phyloP scores from a whole-genome alignment of 148 eudicot genomes.

The Arbutus unedo region DNA sequence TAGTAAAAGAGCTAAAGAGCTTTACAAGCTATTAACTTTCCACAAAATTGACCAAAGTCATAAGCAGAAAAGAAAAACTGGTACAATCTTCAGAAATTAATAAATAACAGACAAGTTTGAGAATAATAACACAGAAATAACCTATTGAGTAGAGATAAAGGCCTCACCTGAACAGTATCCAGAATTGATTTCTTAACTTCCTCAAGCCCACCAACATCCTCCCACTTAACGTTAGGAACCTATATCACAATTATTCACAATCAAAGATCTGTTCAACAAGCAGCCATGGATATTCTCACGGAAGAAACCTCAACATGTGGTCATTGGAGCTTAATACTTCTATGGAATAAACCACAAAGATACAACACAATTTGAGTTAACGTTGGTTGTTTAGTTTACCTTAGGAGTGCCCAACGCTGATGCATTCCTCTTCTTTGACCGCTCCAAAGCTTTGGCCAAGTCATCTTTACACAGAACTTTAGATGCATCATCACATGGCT shows the following conservation, averaged over 20 bases:
- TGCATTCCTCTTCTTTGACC: conserved; percentile 86
- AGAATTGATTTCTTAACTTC: conserved; percentile 94
- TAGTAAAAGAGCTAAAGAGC: background rate
- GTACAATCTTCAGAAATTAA: background rate
- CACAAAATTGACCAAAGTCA: conserved; percentile 3
- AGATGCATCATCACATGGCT: conserved; percentile 30
- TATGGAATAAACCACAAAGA: background rate
- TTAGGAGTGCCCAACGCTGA: conserved; percentile 94
- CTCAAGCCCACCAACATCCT: conserved; percentile 99
- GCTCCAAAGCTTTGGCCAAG: conserved; percentile 64
- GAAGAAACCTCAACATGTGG: background rate
- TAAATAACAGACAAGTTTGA: background rate
- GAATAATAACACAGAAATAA: background rate
- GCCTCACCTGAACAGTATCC: conserved; percentile 90
- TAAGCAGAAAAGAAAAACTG: background rate
- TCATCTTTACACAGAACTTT: conserved; percentile 50
- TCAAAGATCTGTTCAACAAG: conserved; percentile 14
- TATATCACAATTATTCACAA: conserved; percentile 22
- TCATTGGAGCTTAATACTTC: background rate
- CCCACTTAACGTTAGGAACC: conserved; percentile 98
- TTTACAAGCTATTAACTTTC: background rate
- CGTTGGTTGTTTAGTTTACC: conserved; percentile 33
- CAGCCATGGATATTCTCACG: background rate
- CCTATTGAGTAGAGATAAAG: background rate
- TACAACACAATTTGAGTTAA: background rate